Evolutionary conservation across 768 basidiomycete genomes (phyloP).

Genomic region (Hemileccinum rubropunctum): DNA sequence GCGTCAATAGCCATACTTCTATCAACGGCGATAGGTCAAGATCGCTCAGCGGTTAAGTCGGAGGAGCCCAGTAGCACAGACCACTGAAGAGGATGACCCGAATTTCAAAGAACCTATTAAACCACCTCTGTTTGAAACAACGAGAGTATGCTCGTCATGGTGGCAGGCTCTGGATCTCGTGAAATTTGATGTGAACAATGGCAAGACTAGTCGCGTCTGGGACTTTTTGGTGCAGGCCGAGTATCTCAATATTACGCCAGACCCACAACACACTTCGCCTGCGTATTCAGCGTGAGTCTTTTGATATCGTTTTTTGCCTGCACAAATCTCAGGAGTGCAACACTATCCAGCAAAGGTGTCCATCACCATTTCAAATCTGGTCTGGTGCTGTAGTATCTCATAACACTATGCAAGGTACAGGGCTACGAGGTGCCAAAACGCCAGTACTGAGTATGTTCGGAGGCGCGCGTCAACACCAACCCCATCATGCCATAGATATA

Average conservation of each 20-base stretch:
- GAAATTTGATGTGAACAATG: constrained; percentile 90
- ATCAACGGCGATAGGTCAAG: constrained; percentile 37
- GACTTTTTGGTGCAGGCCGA: constrained; percentile 89
- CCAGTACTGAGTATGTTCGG: no score
- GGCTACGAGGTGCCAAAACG: no score
- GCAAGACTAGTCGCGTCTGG: constrained; percentile 92
- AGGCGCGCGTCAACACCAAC: no score
- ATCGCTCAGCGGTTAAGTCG: constrained; percentile 31
- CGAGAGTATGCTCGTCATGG: constrained; percentile 89
- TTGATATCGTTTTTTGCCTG: neutral
- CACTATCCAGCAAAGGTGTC: constrained; percentile 3
- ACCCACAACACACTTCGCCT: constrained; percentile 36
- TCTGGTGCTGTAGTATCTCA: no score
- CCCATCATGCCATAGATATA: no score
- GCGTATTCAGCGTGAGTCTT: constrained; percentile 37
- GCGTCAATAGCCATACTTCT: constrained; percentile 33
- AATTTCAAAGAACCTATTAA: constrained; percentile 62
- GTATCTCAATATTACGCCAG: constrained; percentile 67
- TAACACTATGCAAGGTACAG: no score
- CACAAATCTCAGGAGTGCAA: constrained; percentile 1
- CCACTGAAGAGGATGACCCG: constrained; percentile 53
- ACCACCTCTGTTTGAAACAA: constrained; percentile 80
- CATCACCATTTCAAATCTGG: no score
- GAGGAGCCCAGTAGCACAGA: constrained; percentile 43
- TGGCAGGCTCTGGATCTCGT: constrained; percentile 91